These are phyloP conservation scores for Hypoxylon cercidicola DNA, from an alignment of 495 filamentous ascomycete genomes.

Conservation along the genomic window DNA sequence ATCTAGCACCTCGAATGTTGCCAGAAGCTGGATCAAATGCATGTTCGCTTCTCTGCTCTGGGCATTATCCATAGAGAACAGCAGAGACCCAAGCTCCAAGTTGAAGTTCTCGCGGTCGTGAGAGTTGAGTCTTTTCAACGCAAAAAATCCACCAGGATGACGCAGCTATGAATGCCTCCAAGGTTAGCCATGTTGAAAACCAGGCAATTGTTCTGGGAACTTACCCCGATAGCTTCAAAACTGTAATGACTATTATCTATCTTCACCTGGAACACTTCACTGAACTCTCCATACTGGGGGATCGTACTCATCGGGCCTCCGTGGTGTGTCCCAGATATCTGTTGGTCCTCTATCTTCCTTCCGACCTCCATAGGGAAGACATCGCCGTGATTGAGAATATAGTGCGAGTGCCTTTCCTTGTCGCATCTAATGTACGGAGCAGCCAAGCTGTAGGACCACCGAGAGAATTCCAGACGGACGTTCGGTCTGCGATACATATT, in stretches of 20 bases:
- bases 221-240: conserved; percentile 22
- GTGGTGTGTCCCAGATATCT: neutral
- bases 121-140: conserved; percentile 30
- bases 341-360: neutral
- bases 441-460: conserved; percentile 24
- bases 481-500: conserved; percentile 1
- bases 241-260: conserved; percentile 23
- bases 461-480: neutral
- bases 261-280: conserved; percentile 27
- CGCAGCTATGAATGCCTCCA: conserved; percentile 12
- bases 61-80: conserved; percentile 30
- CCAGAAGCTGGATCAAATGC: conserved; percentile 28
- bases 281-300: conserved; percentile 30
- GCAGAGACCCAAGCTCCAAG: conserved; percentile 27
- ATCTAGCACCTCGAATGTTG: conserved; percentile 32
- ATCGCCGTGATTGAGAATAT: conserved; percentile 14
- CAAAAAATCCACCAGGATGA: conserved; percentile 13
- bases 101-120: conserved; percentile 22
- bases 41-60: neutral
- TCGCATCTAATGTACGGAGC: conserved; percentile 14
- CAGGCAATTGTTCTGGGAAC: neutral
- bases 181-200: conserved; percentile 1
- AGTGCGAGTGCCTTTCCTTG: conserved; percentile 18
- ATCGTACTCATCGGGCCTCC: too few relatives aligned
- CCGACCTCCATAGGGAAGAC: conserved; percentile 21